Percentiles rank a stretch among this genome's conserved stretches.
Evolutionary conservation across 805 yeast species (phyloP).

Genomic region (Lipomyces starkeyi): DNA sequence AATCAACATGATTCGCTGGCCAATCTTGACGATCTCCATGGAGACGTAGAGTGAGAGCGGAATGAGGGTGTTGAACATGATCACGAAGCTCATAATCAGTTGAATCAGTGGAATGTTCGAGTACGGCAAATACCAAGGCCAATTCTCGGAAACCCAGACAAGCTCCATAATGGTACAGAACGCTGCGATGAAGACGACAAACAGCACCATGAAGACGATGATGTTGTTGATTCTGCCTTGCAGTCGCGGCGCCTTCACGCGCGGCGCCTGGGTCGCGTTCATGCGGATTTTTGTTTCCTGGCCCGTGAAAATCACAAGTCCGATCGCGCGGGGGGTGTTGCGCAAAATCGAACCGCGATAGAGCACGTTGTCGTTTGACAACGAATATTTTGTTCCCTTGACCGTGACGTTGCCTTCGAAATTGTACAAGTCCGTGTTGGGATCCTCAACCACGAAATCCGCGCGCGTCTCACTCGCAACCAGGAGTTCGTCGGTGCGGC

Average conservation of each 20-base stretch:
- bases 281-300: conserved; percentile 94
- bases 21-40: conserved; percentile 91
- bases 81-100: conserved; percentile 91
- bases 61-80: conserved; percentile 96
- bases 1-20: conserved; percentile 81
- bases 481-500: conserved; percentile 59
- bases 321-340: conserved; percentile 76
- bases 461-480: conserved; percentile 53
- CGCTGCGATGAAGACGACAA: conserved; percentile 74
- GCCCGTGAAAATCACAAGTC: conserved; percentile 89
- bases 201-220: conserved; percentile 83
- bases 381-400: conserved; percentile 56
- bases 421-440: conserved; percentile 87
- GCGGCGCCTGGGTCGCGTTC: conserved; percentile 89
- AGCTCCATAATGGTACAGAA: conserved; percentile 84
- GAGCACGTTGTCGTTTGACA: conserved; percentile 80
- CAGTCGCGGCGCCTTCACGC: conserved; percentile 91
- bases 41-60: conserved; percentile 95
- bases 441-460: conserved; percentile 79
- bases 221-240: conserved; percentile 83
- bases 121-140: conserved; percentile 73
- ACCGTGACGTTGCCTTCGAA: conserved; percentile 70
- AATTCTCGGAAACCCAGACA: conserved; percentile 51
- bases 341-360: conserved; percentile 90
- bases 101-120: conserved; percentile 85